phyloP scores from a whole-genome alignment of 2,329 filamentous ascomycete species.

The Aphanoascus verrucosus region DNA sequence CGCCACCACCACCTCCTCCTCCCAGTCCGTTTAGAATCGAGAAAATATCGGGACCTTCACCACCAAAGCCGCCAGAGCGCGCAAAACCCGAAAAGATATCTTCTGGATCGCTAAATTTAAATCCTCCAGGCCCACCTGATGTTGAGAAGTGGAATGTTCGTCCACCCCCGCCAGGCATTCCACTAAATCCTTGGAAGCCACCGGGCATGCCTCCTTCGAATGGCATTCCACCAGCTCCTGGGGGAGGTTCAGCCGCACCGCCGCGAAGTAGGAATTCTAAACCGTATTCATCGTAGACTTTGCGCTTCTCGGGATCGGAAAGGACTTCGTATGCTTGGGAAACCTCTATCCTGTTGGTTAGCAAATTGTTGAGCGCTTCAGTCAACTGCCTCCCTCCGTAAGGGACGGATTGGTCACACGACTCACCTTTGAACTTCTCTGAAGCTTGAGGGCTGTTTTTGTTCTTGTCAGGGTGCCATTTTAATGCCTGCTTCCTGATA shows the following conservation, averaged over 20 bases:
- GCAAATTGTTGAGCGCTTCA: constrained; percentile 7
- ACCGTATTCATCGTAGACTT: constrained; percentile 88
- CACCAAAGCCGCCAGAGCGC: constrained; percentile 44
- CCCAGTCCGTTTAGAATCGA: constrained; percentile 40
- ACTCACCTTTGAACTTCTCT: constrained; percentile 80
- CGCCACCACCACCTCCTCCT: constrained; percentile 34
- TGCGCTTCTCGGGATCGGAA: constrained; percentile 91
- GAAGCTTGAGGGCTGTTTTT: constrained; percentile 73
- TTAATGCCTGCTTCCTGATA: constrained; percentile 69
- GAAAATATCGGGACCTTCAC: constrained; percentile 49
- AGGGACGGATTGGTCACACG: neutral
- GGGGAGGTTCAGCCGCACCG: constrained; percentile 53
- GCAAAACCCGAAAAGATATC: constrained; percentile 80
- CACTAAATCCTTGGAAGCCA: constrained; percentile 37
- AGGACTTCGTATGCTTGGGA: constrained; percentile 98
- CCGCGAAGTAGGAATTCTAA: constrained; percentile 85
- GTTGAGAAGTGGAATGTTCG: constrained; percentile 33
- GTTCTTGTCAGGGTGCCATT: constrained; percentile 97
- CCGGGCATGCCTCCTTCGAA: constrained; percentile 33
- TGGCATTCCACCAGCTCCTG: constrained; percentile 42
- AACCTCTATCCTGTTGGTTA: constrained; percentile 49
- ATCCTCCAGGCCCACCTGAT: constrained; percentile 50
- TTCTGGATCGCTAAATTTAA: constrained; percentile 72
- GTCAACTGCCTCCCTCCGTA: neutral
- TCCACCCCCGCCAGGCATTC: constrained; percentile 37